Base-by-base conservation (phyloP, 148 eudicot species). In the Vaccinium darrowii region DNA sequence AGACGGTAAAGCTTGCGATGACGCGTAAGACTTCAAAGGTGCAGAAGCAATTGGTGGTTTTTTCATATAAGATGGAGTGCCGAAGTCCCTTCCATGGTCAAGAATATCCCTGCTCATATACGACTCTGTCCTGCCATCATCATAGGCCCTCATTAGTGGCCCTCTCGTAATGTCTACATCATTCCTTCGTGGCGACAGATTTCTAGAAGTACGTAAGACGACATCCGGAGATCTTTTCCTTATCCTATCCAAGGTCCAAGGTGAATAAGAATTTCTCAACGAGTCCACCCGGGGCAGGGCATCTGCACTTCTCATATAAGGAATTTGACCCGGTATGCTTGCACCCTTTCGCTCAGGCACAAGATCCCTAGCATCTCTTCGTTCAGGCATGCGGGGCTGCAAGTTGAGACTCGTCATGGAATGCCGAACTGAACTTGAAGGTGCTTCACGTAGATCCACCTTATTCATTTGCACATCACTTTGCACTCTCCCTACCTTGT, bases 391-490 rank as follows among this genome's bases (percentile, higher is more conserved):
- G 53, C 52, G 62, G 76, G 83, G 89, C 77, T 87, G 82, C 75
- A 87, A 65, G 86, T 84, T 67, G 60, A 84, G 79, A 56, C 85
- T 89, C 85, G 90, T 80, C 30, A 86, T 88, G 79, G 94, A 85
- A 76, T 87, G 89, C 57, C 87, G 91, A 79, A 88, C 87, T 18
- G 87, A 80, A 88, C 93, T 92, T 67, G 92, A 93, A 53, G 94
- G 90, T 30, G 86, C 92, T 82, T 92, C 90, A 11, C 97, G 92
- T 83, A 92, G 95, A 77, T 96, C 97, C 84, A 84, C 21, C 21
- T 80, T 86, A 83, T 88, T 85, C 85, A 79, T 85, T 21, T 83
- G 89, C 84, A 84, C 87, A 57, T 87, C 80, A 27, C 86, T 88
- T 83, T 83, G 88, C 75, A 79, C 86, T 69, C 81, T 83, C 43